These are phyloP conservation scores for Plasmodium vinckei DNA, from an alignment of 169 alveolate species.

Conservation along the genomic window DNA sequence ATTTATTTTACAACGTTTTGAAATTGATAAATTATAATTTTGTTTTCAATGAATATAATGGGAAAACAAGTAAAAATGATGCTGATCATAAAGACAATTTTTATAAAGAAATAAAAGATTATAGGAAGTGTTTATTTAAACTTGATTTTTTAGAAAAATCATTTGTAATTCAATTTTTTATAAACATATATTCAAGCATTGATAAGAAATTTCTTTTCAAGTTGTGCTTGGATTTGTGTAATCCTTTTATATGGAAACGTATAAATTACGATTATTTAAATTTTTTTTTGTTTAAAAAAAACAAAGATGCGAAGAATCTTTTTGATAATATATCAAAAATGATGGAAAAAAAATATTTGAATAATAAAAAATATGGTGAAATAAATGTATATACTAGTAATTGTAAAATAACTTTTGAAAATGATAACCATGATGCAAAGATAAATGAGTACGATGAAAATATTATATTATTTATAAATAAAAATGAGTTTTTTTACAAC, in stretches of 20 bases:
- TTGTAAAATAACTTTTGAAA: neutral
- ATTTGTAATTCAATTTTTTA: constrained; percentile 54
- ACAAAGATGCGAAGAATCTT: constrained; percentile 51
- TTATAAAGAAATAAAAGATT: neutral
- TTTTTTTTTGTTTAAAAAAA: constrained; percentile 51
- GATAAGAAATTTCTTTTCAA: constrained; percentile 71
- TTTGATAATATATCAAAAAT: constrained; percentile 35
- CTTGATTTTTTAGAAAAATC: constrained; percentile 62
- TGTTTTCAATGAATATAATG: constrained; percentile 28
- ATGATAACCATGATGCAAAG: neutral
- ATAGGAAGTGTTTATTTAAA: constrained; percentile 13
- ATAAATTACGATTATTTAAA: constrained; percentile 50
- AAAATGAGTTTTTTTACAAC: constrained; percentile 63
- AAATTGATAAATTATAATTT: constrained; percentile 67
- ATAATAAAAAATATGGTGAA: constrained; percentile 15
- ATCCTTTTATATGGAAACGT: constrained; percentile 62
- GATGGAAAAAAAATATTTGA: constrained; percentile 58
- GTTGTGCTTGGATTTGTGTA: constrained; percentile 62
- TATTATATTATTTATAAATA: constrained; percentile 52
- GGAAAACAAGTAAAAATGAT: neutral
- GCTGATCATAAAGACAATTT: neutral
- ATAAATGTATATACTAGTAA: constrained; percentile 46
- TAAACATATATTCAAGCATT: constrained; percentile 68
- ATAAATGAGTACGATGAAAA: constrained; percentile 26
- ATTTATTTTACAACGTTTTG: constrained; percentile 51